Base-by-base conservation (phyloP, 2,329 filamentous ascomycete species). In the Aspergillus tamarii region DNA sequence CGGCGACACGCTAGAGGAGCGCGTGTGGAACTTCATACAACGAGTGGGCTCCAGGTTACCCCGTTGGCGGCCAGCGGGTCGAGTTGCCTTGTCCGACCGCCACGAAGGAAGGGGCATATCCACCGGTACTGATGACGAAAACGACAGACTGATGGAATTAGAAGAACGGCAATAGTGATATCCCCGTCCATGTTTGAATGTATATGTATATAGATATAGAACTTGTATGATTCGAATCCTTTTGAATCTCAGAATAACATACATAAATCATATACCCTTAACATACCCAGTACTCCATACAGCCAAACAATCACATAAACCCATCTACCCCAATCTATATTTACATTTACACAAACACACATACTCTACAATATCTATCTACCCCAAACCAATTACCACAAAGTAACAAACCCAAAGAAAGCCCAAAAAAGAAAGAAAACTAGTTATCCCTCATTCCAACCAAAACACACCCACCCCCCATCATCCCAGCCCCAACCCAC, bases 391-490 rank as follows among this genome's bases (percentile, higher is more conserved):
- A 41, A 41, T 19, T 8, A n/a, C 16, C 39, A 19, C 39, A 41
- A 41, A 36, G 12, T 14, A n/a, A 48, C 5, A 56, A 32, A 32
- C 6, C 26, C 48, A 30, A 28, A 36, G 32, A 21, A 36, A 34
- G 32, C 32, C 11, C 10, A 14, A 59, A 32, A 43, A 34, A 56
- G 32, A 52, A 41, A 16, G 57, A 46, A 53, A 48, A 36, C 32
- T 64, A 74, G 30, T 66, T 66, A 39, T 88, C 86, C 64, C 87
- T 80, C 75, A 84, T 80, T 5, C 87, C 87, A 67, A 89, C 88
- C 61, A 89, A 81, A 55, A 89, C 86, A 73, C 86, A 88, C 4
- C 87, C 87, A 1, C 80, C 85, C 1, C 87, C 86, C 72, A 89
- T 79, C 77, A 88, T 78, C 41, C 77, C 80, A 1, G 87, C 87